Base-by-base conservation (phyloP, 2,329 filamentous ascomycete genomes). In the Blastomyces emzantsi region DNA sequence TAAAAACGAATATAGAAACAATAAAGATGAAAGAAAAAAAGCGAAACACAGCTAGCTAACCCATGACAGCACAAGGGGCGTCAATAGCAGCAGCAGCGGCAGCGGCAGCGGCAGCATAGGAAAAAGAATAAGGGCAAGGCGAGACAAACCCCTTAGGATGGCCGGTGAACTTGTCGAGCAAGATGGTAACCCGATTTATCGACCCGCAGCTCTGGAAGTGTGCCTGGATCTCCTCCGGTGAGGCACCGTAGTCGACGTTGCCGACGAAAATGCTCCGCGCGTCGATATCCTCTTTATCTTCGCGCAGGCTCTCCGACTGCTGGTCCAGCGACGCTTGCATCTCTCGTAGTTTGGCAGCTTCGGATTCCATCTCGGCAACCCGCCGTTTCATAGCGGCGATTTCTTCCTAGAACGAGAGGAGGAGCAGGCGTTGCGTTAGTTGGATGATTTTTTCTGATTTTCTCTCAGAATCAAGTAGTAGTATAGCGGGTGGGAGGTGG, bases 181-280 rank as follows among this genome's bases (percentile, higher is more conserved):
- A 81, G 69, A 99, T 99, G 1, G 94, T 99, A 65, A 99, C 94
- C 66, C 94, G 89, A 78, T 99, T 99, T 82, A 99, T 99, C 69
- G 90, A 91, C 65, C 94, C 94, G 72, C 92, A 96, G 81, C 88
- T 95, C 81, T 96, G 92, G 80, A 99, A 99, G 74, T 99, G 94
- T 65, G 92, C 90, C 81, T 99, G 94, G 65, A 99, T 94, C 80
- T 99, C 94, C 79, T 99, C 94, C 2, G 94, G 94, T 36, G 92
- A 95, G 28, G 93, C 92, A 66, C 90, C 92, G 77, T 99, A 99
- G 78, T 99, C 94, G 69, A 99, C 94, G 71, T 99, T 99, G 69
- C 94, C 94, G 55, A 99, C 94, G 75, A 99, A 99, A 77, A 99
- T 92, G 79, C 92, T 97, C 72, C 94, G 88, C 69, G 88, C 88